A percentile compares a stretch with the other conserved stretches of the same genome.
phyloP scores from a whole-genome alignment of 2,329 filamentous ascomycete species.

The Aspergillus japonicus region DNA sequence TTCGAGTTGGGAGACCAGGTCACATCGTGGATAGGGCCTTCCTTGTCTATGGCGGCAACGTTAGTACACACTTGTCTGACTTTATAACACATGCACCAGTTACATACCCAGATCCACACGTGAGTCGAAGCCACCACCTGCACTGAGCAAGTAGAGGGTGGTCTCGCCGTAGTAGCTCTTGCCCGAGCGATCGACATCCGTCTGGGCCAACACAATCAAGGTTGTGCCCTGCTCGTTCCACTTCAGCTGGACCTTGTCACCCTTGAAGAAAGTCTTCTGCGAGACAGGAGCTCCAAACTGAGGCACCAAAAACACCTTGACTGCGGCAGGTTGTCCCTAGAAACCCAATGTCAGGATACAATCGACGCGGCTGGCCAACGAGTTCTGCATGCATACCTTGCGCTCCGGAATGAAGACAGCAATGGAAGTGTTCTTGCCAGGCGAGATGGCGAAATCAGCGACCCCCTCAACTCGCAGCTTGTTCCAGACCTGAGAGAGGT shows the following conservation, averaged over 20 bases:
- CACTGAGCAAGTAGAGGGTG: constrained; percentile 90
- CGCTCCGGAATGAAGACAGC: constrained; percentile 94
- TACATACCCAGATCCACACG: constrained; percentile 69
- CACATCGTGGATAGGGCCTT: constrained; percentile 96
- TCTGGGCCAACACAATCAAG: constrained; percentile 91
- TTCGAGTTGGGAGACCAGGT: constrained; percentile 98
- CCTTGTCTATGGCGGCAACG: constrained; percentile 67
- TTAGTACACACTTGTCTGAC: constrained; percentile 13
- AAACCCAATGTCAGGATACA: constrained; percentile 3
- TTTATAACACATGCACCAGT: background rate
- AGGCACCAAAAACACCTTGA: constrained; percentile 92
- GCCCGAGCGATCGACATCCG: constrained; percentile 95
- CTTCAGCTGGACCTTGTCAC: constrained; percentile 97
- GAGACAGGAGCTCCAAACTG: constrained; percentile 80
- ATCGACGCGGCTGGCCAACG: background rate
- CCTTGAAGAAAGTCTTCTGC: constrained; percentile 99
- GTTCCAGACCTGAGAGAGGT: constrained; percentile 87
- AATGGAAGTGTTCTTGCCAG: constrained; percentile 85
- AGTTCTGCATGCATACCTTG: constrained; percentile 63
- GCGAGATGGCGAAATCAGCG: constrained; percentile 82
- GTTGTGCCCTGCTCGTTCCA: constrained; percentile 94
- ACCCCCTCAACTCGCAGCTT: constrained; percentile 92
- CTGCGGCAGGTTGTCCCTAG: constrained; percentile 88
- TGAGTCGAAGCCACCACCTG: constrained; percentile 88
- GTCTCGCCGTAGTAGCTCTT: constrained; percentile 99